phyloP scores from a whole-genome alignment of 169 alveolate species.

The Plasmodium billcollinsi region DNA sequence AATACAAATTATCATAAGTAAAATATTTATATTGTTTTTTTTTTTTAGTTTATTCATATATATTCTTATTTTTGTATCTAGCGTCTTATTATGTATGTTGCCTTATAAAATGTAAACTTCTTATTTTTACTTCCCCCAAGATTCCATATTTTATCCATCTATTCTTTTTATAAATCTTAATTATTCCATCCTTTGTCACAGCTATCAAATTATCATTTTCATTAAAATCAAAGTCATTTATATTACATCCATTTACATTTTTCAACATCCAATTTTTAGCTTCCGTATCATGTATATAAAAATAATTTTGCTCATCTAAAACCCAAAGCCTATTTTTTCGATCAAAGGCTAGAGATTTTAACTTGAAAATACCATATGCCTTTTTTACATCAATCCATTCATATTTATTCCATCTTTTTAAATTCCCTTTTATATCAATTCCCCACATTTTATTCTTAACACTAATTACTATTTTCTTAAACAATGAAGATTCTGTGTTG shows the following conservation, averaged over 20 bases:
- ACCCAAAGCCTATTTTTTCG: constrained; percentile 53
- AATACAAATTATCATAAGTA: too few relatives aligned
- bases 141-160: constrained; percentile 69
- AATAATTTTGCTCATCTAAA: constrained; percentile 56
- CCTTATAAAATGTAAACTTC: constrained; percentile 47
- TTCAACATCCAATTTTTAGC: constrained; percentile 63
- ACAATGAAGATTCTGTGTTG: constrained; percentile 4
- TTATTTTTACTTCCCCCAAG: constrained; percentile 50
- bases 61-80: background rate
- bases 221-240: constrained; percentile 66
- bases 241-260: constrained; percentile 42
- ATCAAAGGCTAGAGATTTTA: constrained; percentile 68
- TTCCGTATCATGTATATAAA: constrained; percentile 25
- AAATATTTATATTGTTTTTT: background rate
- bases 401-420: constrained; percentile 64
- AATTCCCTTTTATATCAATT: constrained; percentile 51
- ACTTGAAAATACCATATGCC: constrained; percentile 68
- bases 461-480: constrained; percentile 41
- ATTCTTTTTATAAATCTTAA: constrained; percentile 35
- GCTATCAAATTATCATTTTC: constrained; percentile 38
- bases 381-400: constrained; percentile 50
- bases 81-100: constrained; percentile 1
- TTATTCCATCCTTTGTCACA: constrained; percentile 49
- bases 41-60: background rate
- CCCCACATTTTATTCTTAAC: constrained; percentile 73